phyloP scores from a whole-genome alignment of 768 basidiomycete species.

The Suillus bovinus region DNA sequence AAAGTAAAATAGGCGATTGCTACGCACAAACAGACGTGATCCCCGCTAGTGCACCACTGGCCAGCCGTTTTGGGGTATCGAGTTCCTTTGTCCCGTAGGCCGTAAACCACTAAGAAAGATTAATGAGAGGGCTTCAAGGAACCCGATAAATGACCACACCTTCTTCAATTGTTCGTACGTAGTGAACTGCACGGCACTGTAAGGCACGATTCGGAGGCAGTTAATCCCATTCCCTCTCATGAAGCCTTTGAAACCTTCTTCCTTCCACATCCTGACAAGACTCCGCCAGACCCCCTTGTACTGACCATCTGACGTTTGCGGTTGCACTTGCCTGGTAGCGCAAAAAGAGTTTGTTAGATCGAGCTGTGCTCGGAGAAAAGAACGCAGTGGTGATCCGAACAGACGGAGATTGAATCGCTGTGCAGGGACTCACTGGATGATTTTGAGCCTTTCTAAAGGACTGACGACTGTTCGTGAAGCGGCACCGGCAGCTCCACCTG shows the following conservation, averaged over 20 bases:
- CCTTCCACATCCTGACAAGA: constrained; percentile 82
- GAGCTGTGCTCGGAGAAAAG: constrained; percentile 6
- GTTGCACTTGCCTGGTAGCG: constrained; percentile 82
- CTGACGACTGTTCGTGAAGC: constrained; percentile 90
- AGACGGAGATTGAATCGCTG: constrained; percentile 1
- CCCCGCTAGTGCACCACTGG: constrained; percentile 88
- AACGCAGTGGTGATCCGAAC: not conserved
- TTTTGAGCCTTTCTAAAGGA: constrained; percentile 91
- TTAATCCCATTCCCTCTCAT: constrained; percentile 96
- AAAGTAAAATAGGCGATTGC: constrained; percentile 11
- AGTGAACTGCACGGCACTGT: constrained; percentile 84
- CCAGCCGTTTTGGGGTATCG: constrained; percentile 85
- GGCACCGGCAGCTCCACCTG: constrained; percentile 55
- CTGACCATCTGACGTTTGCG: constrained; percentile 55
- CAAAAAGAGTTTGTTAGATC: constrained; percentile 9
- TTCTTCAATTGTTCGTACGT: constrained; percentile 92
- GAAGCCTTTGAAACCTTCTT: constrained; percentile 91
- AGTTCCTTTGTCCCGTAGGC: constrained; percentile 67
- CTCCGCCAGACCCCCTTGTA: constrained; percentile 87
- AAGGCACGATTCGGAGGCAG: constrained; percentile 91
- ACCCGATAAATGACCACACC: constrained; percentile 37
- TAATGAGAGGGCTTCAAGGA: not conserved
- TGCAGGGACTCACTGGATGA: constrained; percentile 76
- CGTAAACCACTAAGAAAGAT: constrained; percentile 63
- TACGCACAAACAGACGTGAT: constrained; percentile 90